Conservation (phyloP, 371 early-diverging fungal genomes). For the Mortierella sp. region DNA sequence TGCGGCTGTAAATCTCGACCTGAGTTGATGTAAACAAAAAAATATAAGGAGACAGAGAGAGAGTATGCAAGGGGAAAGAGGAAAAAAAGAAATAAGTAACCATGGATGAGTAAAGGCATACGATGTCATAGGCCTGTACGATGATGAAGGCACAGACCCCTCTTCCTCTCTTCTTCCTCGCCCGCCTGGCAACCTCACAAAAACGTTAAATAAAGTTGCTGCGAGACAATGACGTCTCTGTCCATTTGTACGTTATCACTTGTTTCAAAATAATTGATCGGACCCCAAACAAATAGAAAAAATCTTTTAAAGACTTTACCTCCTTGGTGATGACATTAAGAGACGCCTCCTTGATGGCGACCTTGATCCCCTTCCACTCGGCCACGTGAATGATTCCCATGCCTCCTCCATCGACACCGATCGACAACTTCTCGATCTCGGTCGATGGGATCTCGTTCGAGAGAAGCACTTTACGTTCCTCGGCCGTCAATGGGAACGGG, state of each 20-base stretch:
- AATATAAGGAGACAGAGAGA: background rate
- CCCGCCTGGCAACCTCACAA: too few relatives aligned
- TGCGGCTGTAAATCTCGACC: constrained; percentile 35
- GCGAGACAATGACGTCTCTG: background rate
- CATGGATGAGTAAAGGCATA: background rate
- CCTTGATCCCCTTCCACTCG: constrained; percentile 39
- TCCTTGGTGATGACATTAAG: constrained; percentile 33
- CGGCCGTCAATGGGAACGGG: constrained; percentile 18
- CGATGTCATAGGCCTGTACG: too few relatives aligned
- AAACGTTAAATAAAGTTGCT: background rate
- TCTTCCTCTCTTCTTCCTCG: too few relatives aligned
- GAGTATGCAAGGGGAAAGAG: background rate
- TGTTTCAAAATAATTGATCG: too few relatives aligned
- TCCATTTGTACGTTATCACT: too few relatives aligned
- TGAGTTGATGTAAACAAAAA: background rate
- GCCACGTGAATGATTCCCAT: constrained; percentile 51
- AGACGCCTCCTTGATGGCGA: constrained; percentile 46
- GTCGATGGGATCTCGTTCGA: constrained; percentile 34
- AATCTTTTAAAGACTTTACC: constrained; percentile 12
- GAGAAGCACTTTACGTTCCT: constrained; percentile 34
- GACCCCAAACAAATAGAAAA: background rate
- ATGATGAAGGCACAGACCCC: constrained; percentile 1
- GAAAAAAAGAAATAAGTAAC: background rate
- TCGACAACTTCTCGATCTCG: constrained; percentile 42
- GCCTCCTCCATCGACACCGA: constrained; percentile 43